phyloP scores from a whole-genome alignment of 2,329 filamentous ascomycete genomes.

The Aureobasidium zeae region DNA sequence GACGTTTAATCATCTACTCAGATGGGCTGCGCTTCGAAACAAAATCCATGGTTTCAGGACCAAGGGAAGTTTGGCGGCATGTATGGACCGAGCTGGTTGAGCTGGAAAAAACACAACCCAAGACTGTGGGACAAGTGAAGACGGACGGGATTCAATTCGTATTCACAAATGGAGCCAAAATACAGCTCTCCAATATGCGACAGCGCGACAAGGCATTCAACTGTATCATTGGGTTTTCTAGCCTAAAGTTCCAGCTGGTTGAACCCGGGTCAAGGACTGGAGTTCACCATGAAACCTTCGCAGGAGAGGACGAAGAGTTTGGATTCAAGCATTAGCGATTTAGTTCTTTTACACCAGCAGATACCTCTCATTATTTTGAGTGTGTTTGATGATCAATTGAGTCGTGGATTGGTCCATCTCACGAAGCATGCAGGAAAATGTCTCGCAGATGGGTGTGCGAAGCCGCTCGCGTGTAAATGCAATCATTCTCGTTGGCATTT shows the following conservation, averaged over 20 bases:
- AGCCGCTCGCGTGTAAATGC: no score
- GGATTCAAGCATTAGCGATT: neutral
- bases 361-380: no score
- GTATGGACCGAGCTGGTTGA: slow-evolving; percentile 23
- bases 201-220: slow-evolving; percentile 31
- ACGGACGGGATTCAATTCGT: slow-evolving; percentile 4
- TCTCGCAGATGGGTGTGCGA: no score
- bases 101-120: slow-evolving; percentile 22
- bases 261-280: neutral
- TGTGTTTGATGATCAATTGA: no score
- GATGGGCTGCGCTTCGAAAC: slow-evolving; percentile 23
- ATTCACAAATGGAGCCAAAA: slow-evolving; percentile 12
- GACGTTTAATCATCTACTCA: slow-evolving; percentile 21
- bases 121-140: slow-evolving; percentile 12
- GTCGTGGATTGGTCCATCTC: no score
- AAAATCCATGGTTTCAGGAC: slow-evolving; percentile 2
- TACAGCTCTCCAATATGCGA: slow-evolving; percentile 24
- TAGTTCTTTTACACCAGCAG: no score
- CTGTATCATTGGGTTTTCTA: slow-evolving; percentile 30
- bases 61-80: slow-evolving; percentile 22
- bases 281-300: neutral
- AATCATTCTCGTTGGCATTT: no score
- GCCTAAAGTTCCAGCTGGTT: slow-evolving; percentile 28
- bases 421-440: no score
- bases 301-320: neutral